phyloP scores from a whole-genome alignment of 768 basidiomycete genomes.

The Leccinum variicolor region DNA sequence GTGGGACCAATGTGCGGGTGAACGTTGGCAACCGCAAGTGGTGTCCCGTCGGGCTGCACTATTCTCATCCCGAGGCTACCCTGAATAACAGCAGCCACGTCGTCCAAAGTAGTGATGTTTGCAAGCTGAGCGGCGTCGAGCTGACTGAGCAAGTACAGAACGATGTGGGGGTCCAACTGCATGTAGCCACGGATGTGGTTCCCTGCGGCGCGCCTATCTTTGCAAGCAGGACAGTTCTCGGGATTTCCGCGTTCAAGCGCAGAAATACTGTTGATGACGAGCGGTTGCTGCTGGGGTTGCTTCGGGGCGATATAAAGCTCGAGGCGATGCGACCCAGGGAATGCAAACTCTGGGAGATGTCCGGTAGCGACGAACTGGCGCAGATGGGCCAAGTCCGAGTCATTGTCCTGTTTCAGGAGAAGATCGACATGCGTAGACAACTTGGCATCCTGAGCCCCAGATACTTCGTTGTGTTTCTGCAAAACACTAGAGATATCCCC shows the following conservation, averaged over 20 bases:
- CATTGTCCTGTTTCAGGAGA: slow-evolving; percentile 3
- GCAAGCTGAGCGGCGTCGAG: background rate
- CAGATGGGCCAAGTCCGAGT: background rate
- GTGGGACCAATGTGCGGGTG: background rate
- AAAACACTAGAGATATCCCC: background rate
- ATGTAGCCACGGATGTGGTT: slow-evolving; percentile 14
- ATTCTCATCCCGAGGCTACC: slow-evolving; percentile 14
- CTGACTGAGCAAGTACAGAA: slow-evolving; percentile 9
- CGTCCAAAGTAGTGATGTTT: slow-evolving; percentile 1
- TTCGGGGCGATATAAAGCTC: slow-evolving; percentile 13
- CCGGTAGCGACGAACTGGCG: slow-evolving; percentile 8
- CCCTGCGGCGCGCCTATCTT: slow-evolving; percentile 9
- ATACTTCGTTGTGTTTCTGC: background rate
- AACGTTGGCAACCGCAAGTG: background rate
- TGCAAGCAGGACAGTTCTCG: slow-evolving; percentile 10
- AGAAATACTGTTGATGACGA: slow-evolving; percentile 12
- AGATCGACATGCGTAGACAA: background rate
- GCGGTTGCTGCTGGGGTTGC: background rate
- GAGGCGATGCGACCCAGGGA: slow-evolving; percentile 18
- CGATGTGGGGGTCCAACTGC: slow-evolving; percentile 10
- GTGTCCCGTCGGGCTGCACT: slow-evolving; percentile 11
- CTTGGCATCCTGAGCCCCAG: background rate
- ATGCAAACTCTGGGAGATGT: slow-evolving; percentile 16
- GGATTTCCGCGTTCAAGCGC: slow-evolving; percentile 11
- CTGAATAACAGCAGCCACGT: background rate